Evolutionary conservation across 202 grass and related monocot species (phyloP).

Genomic region (Panicum hallii): DNA sequence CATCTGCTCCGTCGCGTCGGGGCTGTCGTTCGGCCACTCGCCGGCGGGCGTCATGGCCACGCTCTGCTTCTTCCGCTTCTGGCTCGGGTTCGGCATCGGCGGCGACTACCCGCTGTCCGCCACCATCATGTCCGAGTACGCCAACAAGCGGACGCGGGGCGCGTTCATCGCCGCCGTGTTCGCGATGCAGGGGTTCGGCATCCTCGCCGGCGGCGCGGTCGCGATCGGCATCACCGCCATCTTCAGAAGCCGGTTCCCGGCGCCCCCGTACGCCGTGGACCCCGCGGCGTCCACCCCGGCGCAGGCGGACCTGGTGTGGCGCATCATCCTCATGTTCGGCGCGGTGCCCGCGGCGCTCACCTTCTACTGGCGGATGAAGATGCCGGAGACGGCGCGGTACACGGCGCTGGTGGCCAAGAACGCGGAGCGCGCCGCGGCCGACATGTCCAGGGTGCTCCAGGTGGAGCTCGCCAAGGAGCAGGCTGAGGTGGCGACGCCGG

Average conservation of each 20-base stretch:
- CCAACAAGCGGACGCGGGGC: conserved; percentile 55
- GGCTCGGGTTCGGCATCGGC: conserved; percentile 62
- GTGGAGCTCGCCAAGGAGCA: not conserved
- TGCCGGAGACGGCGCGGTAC: conserved; percentile 39
- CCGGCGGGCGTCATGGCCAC: conserved; percentile 45
- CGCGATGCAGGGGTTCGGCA: conserved; percentile 65
- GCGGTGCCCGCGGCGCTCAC: conserved; percentile 42
- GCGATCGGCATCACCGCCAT: conserved; percentile 50
- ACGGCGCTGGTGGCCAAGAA: conserved; percentile 37
- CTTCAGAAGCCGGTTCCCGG: conserved; percentile 50
- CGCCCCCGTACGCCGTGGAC: conserved; percentile 51
- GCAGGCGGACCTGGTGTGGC: conserved; percentile 62
- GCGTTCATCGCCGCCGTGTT: conserved; percentile 59
- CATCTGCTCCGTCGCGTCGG: conserved; percentile 50
- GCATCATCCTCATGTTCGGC: conserved; percentile 68
- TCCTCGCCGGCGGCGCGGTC: conserved; percentile 39
- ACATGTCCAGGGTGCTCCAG: conserved; percentile 2
- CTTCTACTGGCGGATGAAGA: conserved; percentile 28
- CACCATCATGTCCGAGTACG: conserved; percentile 67
- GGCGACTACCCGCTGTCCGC: conserved; percentile 63
- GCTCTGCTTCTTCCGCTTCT: conserved; percentile 69
- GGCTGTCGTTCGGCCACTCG: conserved; percentile 53
- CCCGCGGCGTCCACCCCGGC: conserved; percentile 45
- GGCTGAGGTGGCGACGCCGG: not conserved
- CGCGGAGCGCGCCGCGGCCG: conserved; percentile 34